phyloP scores from a whole-genome alignment of 345 rosid species.

The Euphorbia tirucalli region DNA sequence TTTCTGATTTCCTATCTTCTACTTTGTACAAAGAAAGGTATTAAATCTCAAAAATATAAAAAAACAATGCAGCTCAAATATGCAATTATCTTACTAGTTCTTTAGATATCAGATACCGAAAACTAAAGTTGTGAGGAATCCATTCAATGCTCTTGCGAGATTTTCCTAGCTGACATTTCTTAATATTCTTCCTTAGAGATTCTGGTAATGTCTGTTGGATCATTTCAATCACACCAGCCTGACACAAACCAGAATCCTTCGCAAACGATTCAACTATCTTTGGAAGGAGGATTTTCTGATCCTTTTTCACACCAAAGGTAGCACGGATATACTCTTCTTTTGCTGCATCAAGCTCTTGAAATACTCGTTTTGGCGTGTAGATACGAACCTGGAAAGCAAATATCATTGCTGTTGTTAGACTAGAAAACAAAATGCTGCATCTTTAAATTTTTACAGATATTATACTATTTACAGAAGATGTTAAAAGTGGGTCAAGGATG shows the following conservation, averaged over 20 bases:
- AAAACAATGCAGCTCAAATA: constrained; percentile 10
- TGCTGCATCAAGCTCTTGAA: constrained; percentile 78
- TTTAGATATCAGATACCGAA: constrained; percentile 82
- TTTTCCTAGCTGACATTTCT: constrained; percentile 56
- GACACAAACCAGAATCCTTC: constrained; percentile 64
- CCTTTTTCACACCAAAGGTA: constrained; percentile 62
- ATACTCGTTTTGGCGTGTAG: constrained; percentile 66
- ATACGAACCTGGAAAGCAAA: constrained; percentile 59
- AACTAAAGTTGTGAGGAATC: constrained; percentile 82
- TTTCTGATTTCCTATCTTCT: constrained; percentile 17
- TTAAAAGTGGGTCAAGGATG: constrained; percentile 10
- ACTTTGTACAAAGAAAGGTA: constrained; percentile 34
- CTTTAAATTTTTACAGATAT: no score
- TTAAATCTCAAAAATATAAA: constrained; percentile 10
- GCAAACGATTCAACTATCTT: constrained; percentile 73
- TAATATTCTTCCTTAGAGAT: constrained; percentile 47
- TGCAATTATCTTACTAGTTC: constrained; percentile 56
- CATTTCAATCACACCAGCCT: constrained; percentile 59
- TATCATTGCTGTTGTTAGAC: neutral
- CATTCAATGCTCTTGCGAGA: constrained; percentile 73
- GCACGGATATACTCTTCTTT: constrained; percentile 88
- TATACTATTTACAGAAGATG: no score
- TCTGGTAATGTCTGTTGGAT: constrained; percentile 63
- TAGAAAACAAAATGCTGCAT: neutral
- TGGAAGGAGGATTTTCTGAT: constrained; percentile 71